Percentiles rank a stretch among this genome's conserved stretches.
Conservation (phyloP, 1,284 basidiomycete genomes). For the Hypsizygus ulmarius region DNA sequence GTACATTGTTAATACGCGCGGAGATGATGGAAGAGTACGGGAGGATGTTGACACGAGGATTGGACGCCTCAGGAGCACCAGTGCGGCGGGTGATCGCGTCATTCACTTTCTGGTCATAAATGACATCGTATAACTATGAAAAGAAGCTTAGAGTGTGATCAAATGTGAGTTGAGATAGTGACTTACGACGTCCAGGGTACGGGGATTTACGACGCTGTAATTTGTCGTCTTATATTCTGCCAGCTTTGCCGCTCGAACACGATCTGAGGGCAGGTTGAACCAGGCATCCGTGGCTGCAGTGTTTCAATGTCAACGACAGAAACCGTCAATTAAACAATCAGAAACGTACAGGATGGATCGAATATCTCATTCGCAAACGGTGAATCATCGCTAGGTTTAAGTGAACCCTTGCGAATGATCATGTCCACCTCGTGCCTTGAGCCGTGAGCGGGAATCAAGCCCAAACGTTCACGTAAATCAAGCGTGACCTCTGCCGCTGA, state of each 20-base stretch:
- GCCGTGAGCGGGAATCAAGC: slow-evolving; percentile 23
- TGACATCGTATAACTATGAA: slow-evolving; percentile 47
- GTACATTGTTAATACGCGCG: slow-evolving; percentile 22
- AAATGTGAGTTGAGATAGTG: neutral
- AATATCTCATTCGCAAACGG: slow-evolving; percentile 62
- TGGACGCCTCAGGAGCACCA: slow-evolving; percentile 15
- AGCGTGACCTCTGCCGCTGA: slow-evolving; percentile 55
- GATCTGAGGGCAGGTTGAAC: slow-evolving; percentile 38
- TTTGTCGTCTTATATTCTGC: slow-evolving; percentile 53
- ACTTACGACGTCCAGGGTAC: slow-evolving; percentile 41
- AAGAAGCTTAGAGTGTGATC: slow-evolving; percentile 2
- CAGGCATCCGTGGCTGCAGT: slow-evolving; percentile 38
- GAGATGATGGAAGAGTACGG: slow-evolving; percentile 40
- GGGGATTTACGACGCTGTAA: slow-evolving; percentile 55
- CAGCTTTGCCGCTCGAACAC: slow-evolving; percentile 35
- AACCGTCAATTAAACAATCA: neutral
- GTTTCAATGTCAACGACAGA: neutral
- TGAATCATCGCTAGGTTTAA: slow-evolving; percentile 56
- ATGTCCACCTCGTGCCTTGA: slow-evolving; percentile 45
- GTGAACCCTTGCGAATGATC: slow-evolving; percentile 51
- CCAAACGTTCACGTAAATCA: slow-evolving; percentile 44
- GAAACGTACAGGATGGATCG: slow-evolving; percentile 45
- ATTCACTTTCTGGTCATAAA: slow-evolving; percentile 55
- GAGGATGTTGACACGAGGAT: slow-evolving; percentile 36
- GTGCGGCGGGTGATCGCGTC: slow-evolving; percentile 39